These are phyloP conservation scores for Porphyridium purpureum DNA, from an alignment of 23 red algal species.

Conservation along the genomic window DNA sequence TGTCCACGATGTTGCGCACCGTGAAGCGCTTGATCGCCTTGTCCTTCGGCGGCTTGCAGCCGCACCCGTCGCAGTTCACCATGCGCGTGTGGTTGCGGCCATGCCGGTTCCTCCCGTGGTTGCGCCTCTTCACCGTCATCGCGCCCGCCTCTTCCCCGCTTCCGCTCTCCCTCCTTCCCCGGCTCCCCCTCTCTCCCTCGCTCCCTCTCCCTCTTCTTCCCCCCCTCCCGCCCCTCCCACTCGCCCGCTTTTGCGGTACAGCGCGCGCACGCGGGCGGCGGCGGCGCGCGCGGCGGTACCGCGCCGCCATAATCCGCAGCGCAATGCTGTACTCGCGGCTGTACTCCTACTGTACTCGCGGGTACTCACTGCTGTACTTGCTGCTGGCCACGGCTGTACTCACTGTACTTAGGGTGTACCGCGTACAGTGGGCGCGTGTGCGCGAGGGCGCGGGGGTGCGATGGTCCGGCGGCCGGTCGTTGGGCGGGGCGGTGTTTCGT, in stretches of 20 bases:
- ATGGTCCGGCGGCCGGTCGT: too few species aligned
- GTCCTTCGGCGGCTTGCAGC: slow-evolving; percentile 71
- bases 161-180: neutral
- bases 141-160: neutral
- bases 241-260: neutral
- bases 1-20: slow-evolving; percentile 86
- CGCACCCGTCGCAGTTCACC: slow-evolving; percentile 70
- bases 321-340: neutral
- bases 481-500: too few species aligned
- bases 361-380: too few species aligned
- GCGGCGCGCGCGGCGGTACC: neutral
- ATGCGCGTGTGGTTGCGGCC: slow-evolving; percentile 68
- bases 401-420: too few species aligned
- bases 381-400: neutral
- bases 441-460: too few species aligned
- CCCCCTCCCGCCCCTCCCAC: slow-evolving; percentile 1
- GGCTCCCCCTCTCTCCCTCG: slow-evolving; percentile 1
- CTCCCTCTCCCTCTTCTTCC: neutral
- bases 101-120: slow-evolving; percentile 81
- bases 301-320: neutral
- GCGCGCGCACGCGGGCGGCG: neutral
- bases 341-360: too few species aligned
- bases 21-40: slow-evolving; percentile 98
- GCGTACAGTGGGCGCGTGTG: too few species aligned
- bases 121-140: slow-evolving; percentile 79